Percentiles rank a stretch among this genome's conserved stretches.
Evolutionary conservation across 2,329 filamentous ascomycete genomes (phyloP).

Genomic region (Clonostachys rosea): DNA sequence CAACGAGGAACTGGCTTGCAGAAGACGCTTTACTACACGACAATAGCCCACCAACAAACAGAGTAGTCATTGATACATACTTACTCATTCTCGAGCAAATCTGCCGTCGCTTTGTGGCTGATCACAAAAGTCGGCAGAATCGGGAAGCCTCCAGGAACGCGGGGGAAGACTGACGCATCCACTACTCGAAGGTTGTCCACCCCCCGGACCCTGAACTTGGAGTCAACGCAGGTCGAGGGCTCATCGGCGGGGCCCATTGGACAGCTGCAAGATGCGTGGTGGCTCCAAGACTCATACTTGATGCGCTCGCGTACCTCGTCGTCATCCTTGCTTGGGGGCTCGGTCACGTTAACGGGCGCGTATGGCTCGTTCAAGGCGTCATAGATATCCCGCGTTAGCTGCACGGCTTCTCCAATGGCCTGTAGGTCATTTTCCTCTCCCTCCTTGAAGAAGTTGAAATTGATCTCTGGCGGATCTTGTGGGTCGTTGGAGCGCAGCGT

Average conservation of each 20-base stretch:
- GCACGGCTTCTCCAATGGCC: conserved; percentile 47
- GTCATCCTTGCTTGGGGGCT: neutral
- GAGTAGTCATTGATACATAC: too few species aligned
- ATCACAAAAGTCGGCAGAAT: conserved; percentile 1
- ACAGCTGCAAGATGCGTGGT: conserved; percentile 25
- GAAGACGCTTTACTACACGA: too few species aligned
- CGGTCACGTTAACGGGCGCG: conserved; percentile 4
- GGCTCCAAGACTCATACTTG: conserved; percentile 22
- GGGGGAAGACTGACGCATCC: conserved; percentile 24
- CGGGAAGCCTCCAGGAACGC: conserved; percentile 13
- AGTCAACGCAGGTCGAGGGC: conserved; percentile 36
- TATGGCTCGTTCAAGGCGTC: conserved; percentile 5
- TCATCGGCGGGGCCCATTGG: conserved; percentile 21
- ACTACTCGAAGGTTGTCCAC: conserved; percentile 38
- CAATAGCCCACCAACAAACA: too few species aligned
- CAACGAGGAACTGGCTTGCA: too few species aligned
- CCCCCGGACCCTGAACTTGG: conserved; percentile 41
- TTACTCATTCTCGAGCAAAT: neutral
- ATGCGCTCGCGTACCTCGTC: conserved; percentile 9
- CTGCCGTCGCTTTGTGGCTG: conserved; percentile 1
- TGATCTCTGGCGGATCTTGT: conserved; percentile 54
- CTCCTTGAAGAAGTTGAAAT: conserved; percentile 53
- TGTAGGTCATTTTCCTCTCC: conserved; percentile 40
- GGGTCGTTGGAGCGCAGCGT: conserved; percentile 54
- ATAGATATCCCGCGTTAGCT: conserved; percentile 37